Percentiles rank a stretch among this genome's conserved stretches.
phyloP scores from a whole-genome alignment of 441 rosid genomes.

The Pelargonium fulgidum region DNA sequence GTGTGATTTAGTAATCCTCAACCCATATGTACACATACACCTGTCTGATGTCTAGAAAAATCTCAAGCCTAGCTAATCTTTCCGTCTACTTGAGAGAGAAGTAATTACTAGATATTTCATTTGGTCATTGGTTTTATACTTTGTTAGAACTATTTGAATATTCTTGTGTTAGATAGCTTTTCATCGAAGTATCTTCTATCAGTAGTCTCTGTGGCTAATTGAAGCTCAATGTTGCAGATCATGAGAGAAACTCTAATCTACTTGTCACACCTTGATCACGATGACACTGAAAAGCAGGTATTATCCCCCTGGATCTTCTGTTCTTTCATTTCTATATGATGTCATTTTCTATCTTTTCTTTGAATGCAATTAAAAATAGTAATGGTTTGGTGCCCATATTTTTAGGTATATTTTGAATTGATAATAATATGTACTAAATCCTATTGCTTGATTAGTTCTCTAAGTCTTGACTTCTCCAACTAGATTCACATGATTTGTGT shows the following conservation, averaged over 20 bases:
- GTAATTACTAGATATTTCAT: not conserved
- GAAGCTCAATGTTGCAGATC: conserved; percentile 47
- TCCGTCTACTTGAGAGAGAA: not conserved
- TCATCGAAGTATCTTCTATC: not conserved
- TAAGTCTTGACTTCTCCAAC: not conserved
- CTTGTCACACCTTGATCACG: conserved; percentile 95
- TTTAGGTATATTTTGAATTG: not conserved
- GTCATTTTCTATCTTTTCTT: not conserved
- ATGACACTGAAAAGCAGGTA: conserved; percentile 99
- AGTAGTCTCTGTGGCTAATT: conserved; percentile 18
- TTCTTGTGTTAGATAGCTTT: not conserved
- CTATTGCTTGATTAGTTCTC: not conserved
- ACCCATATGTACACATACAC: too few relatives aligned
- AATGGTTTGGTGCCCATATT: not conserved
- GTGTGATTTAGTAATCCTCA: not conserved
- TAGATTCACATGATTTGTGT: not conserved
- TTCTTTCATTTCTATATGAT: not conserved
- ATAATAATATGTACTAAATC: not conserved
- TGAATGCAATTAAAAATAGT: not conserved
- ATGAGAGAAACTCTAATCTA: conserved; percentile 97
- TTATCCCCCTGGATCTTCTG: not conserved
- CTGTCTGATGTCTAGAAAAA: not conserved
- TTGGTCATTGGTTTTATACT: conserved; percentile 8
- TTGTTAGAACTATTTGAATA: not conserved
- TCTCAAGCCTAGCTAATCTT: not conserved